phyloP scores from a whole-genome alignment of 2,329 filamentous ascomycete genomes.

The Cladophialophora psammophila region DNA sequence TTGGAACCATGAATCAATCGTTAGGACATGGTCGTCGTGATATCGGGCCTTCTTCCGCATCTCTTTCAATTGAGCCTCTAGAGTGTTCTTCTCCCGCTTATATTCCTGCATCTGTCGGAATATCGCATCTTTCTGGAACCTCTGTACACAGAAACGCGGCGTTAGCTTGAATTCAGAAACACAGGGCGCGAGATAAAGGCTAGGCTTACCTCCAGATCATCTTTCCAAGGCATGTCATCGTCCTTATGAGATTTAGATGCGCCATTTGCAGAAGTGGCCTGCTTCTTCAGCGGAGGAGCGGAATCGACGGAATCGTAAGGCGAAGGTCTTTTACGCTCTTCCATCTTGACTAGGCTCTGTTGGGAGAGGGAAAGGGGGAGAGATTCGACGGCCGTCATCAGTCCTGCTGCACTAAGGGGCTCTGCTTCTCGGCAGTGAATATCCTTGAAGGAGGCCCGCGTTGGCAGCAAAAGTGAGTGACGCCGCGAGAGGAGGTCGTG shows the following conservation, averaged over 20 bases:
- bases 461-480: constrained; percentile 19
- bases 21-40: constrained; percentile 90
- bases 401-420: constrained; percentile 58
- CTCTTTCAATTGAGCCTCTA: constrained; percentile 82
- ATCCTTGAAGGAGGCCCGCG: constrained; percentile 19
- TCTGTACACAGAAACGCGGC: constrained; percentile 58
- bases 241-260: constrained; percentile 65
- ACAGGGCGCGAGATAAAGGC: constrained; percentile 36
- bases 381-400: constrained; percentile 87
- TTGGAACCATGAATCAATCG: constrained; percentile 91
- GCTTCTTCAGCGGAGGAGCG: constrained; percentile 88
- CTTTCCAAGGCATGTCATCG: constrained; percentile 73
- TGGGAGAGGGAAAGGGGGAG: constrained; percentile 74
- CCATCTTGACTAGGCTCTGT: constrained; percentile 89
- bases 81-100: constrained; percentile 83
- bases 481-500: constrained; percentile 1
- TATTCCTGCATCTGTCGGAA: constrained; percentile 98
- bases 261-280: constrained; percentile 80
- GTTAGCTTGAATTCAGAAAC: constrained; percentile 18
- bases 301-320: constrained; percentile 79
- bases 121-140: constrained; percentile 95
- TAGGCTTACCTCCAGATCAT: constrained; percentile 75
- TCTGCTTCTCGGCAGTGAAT: constrained; percentile 15
- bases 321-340: constrained; percentile 97
- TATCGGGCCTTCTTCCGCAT: constrained; percentile 77